These are phyloP conservation scores for Calcarisporium arbuscula DNA, from an alignment of 2,329 filamentous ascomycete species.

Conservation along the genomic window DNA sequence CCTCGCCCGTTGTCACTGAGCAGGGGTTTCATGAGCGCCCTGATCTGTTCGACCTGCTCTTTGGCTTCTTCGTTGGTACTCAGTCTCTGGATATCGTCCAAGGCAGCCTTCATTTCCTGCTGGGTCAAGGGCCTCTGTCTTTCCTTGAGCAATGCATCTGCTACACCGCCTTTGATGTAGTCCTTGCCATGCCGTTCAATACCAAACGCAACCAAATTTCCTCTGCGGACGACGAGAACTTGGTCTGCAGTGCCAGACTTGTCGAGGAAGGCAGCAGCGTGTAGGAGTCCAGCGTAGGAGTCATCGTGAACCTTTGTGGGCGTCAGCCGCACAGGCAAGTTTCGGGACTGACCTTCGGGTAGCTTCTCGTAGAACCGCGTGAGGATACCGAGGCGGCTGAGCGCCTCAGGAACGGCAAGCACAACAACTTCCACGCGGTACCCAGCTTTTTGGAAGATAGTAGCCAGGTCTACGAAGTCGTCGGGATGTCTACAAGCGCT, in stretches of 20 bases:
- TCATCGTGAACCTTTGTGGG: conserved; percentile 39
- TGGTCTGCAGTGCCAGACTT: conserved; percentile 21
- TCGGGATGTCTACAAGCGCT: conserved; percentile 36
- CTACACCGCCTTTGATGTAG: conserved; percentile 8
- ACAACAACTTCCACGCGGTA: conserved; percentile 35
- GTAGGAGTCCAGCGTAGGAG: conserved; percentile 32
- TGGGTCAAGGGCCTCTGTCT: conserved; percentile 20
- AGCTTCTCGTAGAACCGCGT: conserved; percentile 29
- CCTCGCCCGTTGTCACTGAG: conserved; percentile 5
- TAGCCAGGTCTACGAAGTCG: conserved; percentile 32
- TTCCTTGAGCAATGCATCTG: conserved; percentile 19
- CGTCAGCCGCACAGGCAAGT: conserved; percentile 34
- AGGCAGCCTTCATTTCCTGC: conserved; percentile 17
- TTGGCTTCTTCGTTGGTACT: conserved; percentile 12
- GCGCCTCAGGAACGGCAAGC: conserved; percentile 33
- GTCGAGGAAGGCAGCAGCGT: conserved; percentile 32
- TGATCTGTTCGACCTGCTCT: conserved; percentile 17
- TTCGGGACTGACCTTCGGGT: conserved; percentile 26
- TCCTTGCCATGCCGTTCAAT: conserved; percentile 7
- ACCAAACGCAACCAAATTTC: conserved; percentile 27
- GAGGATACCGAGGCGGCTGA: conserved; percentile 37
- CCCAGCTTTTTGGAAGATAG: conserved; percentile 22
- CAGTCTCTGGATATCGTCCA: conserved; percentile 19
- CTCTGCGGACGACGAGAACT: conserved; percentile 33
- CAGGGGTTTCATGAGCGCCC: conserved; percentile 18